Conservation (phyloP, 331 rosid species). For the Cydonia oblonga region DNA sequence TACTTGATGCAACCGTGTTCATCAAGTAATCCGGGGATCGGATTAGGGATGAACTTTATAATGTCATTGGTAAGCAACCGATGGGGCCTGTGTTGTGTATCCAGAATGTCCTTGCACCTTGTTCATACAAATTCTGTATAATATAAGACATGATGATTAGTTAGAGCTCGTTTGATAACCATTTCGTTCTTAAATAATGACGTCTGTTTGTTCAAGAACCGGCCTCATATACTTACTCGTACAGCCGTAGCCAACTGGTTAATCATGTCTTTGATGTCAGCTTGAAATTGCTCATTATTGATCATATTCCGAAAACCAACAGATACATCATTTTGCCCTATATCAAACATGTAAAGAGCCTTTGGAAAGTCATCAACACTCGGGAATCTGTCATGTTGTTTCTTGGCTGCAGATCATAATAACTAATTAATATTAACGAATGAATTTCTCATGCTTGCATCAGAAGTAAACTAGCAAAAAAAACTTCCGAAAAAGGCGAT, state of each 20-base stretch:
- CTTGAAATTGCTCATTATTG: slow-evolving; percentile 19
- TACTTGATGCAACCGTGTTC: slow-evolving; percentile 40
- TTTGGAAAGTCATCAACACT: slow-evolving; percentile 52
- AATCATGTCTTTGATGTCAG: slow-evolving; percentile 32
- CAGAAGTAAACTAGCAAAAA: no score
- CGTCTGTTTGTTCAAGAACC: no score
- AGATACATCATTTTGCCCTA: slow-evolving; percentile 74
- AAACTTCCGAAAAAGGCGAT: no score
- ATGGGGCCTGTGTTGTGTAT: slow-evolving; percentile 81
- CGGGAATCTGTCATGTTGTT: slow-evolving; percentile 25
- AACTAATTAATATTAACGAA: neutral
- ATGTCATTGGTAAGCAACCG: slow-evolving; percentile 51
- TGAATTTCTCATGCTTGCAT: no score
- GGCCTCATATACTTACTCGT: slow-evolving; percentile 26
- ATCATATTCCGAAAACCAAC: slow-evolving; percentile 28
- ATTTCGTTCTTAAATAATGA: no score
- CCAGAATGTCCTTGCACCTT: slow-evolving; percentile 75
- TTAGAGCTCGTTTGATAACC: no score
- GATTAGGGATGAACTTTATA: slow-evolving; percentile 20
- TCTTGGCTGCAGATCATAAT: slow-evolving; percentile 18
- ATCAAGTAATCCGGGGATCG: slow-evolving; percentile 28
- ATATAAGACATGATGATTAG: no score
- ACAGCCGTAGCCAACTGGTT: slow-evolving; percentile 33
- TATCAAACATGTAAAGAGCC: slow-evolving; percentile 61
- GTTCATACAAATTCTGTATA: slow-evolving; percentile 33